Conservation (phyloP, 495 filamentous ascomycete genomes). For the Pseudoneurospora amorphoporcata region DNA sequence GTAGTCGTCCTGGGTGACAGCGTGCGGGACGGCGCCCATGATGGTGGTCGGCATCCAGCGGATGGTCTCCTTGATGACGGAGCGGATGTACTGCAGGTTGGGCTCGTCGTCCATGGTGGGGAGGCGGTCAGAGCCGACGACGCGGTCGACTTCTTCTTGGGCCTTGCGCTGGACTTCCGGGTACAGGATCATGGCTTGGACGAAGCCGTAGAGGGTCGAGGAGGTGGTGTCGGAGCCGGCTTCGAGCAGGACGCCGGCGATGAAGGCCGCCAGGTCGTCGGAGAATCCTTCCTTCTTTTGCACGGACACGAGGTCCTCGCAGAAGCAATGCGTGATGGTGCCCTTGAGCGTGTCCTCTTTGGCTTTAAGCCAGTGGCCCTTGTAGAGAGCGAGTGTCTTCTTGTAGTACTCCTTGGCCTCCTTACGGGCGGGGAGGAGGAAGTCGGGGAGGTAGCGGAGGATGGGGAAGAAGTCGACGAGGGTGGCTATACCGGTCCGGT, state of each 20-base stretch:
- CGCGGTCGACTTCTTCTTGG: conserved; percentile 45
- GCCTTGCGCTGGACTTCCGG: conserved; percentile 38
- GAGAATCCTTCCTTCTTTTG: conserved; percentile 29
- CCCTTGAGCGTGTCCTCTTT: conserved; percentile 17
- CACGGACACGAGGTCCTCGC: conserved; percentile 27
- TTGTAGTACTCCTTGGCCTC: conserved; percentile 23
- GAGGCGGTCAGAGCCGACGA: conserved; percentile 37
- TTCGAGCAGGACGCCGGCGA: conserved; percentile 43
- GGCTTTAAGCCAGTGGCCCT: conserved; percentile 23
- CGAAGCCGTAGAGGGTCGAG: conserved; percentile 42
- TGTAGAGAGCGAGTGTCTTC: conserved; percentile 20
- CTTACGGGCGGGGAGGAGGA: conserved; percentile 19
- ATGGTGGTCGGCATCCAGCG: conserved; percentile 50
- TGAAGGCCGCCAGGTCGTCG: conserved; percentile 33
- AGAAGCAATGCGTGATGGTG: conserved; percentile 29
- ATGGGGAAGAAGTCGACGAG: conserved; percentile 36
- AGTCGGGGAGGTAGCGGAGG: conserved; percentile 31
- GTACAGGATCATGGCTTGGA: conserved; percentile 48
- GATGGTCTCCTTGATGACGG: conserved; percentile 45
- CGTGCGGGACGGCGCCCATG: conserved; percentile 46
- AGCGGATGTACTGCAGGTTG: conserved; percentile 41
- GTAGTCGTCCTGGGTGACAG: conserved; percentile 38
- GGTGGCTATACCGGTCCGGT: conserved; percentile 27
- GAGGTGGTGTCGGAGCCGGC: conserved; percentile 50
- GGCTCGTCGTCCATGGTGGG: conserved; percentile 42